Evolutionary conservation across 345 rosid genomes (phyloP).

Genomic region (Populus euphratica): DNA sequence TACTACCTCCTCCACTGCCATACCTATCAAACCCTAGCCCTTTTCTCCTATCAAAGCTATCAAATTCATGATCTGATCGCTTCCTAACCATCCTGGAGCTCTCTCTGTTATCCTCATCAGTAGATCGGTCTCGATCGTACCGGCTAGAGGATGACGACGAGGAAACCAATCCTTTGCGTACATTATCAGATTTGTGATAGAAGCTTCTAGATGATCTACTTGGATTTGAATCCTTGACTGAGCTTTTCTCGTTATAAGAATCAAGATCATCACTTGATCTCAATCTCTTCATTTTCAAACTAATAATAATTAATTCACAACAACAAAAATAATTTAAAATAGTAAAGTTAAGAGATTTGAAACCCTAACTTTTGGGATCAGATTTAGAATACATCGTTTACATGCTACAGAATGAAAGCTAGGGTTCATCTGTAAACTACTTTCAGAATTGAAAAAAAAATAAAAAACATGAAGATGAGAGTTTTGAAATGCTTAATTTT

Average conservation of each 20-base stretch:
- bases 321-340: not conserved
- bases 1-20: constrained; percentile 36
- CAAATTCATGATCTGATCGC: constrained; percentile 63
- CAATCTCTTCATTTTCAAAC: constrained; percentile 60
- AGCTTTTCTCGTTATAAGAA: constrained; percentile 46
- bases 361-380: constrained; percentile 5
- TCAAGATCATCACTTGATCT: constrained; percentile 81
- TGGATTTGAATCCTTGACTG: constrained; percentile 43
- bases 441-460: not conserved
- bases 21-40: constrained; percentile 53
- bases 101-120: constrained; percentile 40
- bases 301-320: not conserved
- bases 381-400: not conserved
- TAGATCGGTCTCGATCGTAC: constrained; percentile 61
- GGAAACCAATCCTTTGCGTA: constrained; percentile 46
- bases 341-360: not conserved
- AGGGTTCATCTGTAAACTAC: not conserved
- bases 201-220: constrained; percentile 56
- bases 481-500: not conserved
- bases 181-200: constrained; percentile 49
- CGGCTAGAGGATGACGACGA: constrained; percentile 49
- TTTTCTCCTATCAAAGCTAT: constrained; percentile 56
- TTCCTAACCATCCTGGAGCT: constrained; percentile 49
- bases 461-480: not conserved
- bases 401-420: not conserved